A percentile compares a stretch with the other conserved stretches of the same genome.
Evolutionary conservation across 176 grass and related monocot genomes (phyloP).

Genomic region (Neostapfia colusana): DNA sequence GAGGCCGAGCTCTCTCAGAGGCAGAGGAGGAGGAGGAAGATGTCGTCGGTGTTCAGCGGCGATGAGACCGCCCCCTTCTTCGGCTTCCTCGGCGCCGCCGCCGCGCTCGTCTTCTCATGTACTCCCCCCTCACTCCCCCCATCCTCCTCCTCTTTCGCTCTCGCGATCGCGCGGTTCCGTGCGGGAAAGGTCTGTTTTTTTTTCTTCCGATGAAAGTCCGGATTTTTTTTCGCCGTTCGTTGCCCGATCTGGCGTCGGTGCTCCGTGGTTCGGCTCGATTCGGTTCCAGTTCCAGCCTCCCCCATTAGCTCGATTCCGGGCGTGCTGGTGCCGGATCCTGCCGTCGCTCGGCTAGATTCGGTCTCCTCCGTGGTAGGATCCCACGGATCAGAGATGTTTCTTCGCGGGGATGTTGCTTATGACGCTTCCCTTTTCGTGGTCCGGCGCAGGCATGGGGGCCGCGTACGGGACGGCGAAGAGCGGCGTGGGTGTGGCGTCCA

Average conservation of each 20-base stretch:
- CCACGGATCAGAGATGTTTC: not conserved
- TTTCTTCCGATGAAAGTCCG: not conserved
- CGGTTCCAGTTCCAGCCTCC: not conserved
- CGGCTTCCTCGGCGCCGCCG: slow-evolving; percentile 96
- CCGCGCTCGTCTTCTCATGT: slow-evolving; percentile 97
- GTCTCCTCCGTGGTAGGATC: not conserved
- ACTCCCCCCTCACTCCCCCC: not conserved
- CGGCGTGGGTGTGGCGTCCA: slow-evolving; percentile 96
- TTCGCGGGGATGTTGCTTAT: not conserved
- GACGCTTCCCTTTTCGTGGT: not conserved
- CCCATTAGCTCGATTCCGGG: not conserved
- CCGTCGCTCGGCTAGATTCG: not conserved
- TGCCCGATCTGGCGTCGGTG: slow-evolving; percentile 23
- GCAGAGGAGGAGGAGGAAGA: slow-evolving; percentile 14
- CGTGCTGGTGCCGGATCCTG: not conserved
- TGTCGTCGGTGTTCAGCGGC: slow-evolving; percentile 89
- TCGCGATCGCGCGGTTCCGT: not conserved
- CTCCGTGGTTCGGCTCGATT: not conserved
- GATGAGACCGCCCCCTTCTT: slow-evolving; percentile 99
- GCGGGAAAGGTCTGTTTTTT: not conserved
- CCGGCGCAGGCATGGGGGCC: slow-evolving; percentile 78
- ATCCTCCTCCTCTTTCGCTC: not conserved
- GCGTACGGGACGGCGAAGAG: slow-evolving; percentile 99
- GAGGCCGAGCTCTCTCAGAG: not conserved
- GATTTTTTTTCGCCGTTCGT: not conserved